These are phyloP conservation scores for Phallus indusiatus DNA, from an alignment of 768 basidiomycete species.

Conservation along the genomic window DNA sequence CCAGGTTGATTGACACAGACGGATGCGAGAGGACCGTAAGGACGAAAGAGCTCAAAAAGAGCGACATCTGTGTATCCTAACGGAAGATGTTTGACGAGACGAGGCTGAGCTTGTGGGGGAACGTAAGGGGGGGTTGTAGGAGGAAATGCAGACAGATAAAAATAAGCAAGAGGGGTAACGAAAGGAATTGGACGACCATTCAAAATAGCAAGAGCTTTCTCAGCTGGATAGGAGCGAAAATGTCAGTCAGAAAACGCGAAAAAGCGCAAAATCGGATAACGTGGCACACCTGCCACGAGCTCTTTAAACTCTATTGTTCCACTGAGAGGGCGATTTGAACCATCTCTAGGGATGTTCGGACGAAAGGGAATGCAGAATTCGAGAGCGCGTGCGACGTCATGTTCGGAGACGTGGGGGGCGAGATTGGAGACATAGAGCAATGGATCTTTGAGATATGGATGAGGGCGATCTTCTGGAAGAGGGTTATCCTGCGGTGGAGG, in stretches of 20 bases:
- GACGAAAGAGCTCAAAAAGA: slow-evolving; percentile 79
- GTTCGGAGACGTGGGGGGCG: slow-evolving; percentile 64
- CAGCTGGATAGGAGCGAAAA: slow-evolving; percentile 41
- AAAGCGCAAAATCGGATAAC: neutral
- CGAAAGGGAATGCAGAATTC: slow-evolving; percentile 72
- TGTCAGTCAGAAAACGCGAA: slow-evolving; percentile 10
- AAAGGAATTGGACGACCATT: slow-evolving; percentile 66
- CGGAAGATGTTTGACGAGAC: slow-evolving; percentile 81
- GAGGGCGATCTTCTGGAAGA: slow-evolving; percentile 17
- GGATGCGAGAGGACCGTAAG: slow-evolving; percentile 76
- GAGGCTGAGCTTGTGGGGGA: slow-evolving; percentile 65
- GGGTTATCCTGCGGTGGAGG: slow-evolving; percentile 1
- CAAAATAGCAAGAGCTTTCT: slow-evolving; percentile 80
- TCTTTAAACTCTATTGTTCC: slow-evolving; percentile 82
- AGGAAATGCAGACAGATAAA: slow-evolving; percentile 77
- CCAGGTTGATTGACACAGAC: slow-evolving; percentile 57
- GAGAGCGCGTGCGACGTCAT: slow-evolving; percentile 66
- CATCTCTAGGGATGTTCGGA: slow-evolving; percentile 64
- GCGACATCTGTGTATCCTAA: slow-evolving; percentile 54
- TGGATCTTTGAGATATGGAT: slow-evolving; percentile 82
- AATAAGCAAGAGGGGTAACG: slow-evolving; percentile 44
- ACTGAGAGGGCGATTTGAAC: slow-evolving; percentile 37
- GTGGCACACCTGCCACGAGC: slow-evolving; percentile 57
- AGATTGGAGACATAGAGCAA: slow-evolving; percentile 73
- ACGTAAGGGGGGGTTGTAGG: slow-evolving; percentile 68